These are phyloP conservation scores for Cordyceps sp. DNA, from an alignment of 2,329 filamentous ascomycete species.

Conservation along the genomic window DNA sequence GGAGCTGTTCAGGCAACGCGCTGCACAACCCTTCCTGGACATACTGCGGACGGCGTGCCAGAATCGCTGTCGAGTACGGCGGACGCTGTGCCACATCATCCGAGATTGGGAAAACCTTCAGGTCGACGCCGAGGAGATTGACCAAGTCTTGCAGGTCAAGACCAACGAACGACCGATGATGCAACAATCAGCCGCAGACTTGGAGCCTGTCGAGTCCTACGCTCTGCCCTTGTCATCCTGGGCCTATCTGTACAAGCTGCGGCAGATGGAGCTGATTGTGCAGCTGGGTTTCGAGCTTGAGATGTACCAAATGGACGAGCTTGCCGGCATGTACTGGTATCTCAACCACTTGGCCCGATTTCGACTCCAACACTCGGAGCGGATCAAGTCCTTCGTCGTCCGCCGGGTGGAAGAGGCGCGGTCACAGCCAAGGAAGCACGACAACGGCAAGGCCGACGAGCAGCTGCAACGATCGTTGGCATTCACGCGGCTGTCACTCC, in stretches of 20 bases:
- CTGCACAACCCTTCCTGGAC: constrained; percentile 61
- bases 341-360: constrained; percentile 57
- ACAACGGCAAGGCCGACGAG: constrained; percentile 15
- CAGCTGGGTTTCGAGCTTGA: constrained; percentile 91
- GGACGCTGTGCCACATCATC: constrained; percentile 73
- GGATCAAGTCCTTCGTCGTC: constrained; percentile 51
- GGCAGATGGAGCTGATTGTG: constrained; percentile 70
- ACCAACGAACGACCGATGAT: constrained; percentile 43
- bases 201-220: constrained; percentile 34
- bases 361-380: constrained; percentile 51
- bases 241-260: constrained; percentile 82
- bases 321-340: constrained; percentile 84
- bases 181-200: constrained; percentile 18
- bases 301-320: constrained; percentile 73
- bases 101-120: constrained; percentile 74
- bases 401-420: constrained; percentile 17
- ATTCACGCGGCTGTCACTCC: constrained; percentile 41
- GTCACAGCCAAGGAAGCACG: constrained; percentile 2
- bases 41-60: constrained; percentile 73
- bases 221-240: constrained; percentile 70
- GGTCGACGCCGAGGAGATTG: constrained; percentile 62
- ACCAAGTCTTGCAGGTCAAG: constrained; percentile 46
- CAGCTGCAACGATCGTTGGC: constrained; percentile 32
- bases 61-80: constrained; percentile 77
- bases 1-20: constrained; percentile 47